phyloP scores from a whole-genome alignment of 2,329 filamentous ascomycete genomes.

The Cladorrhinum sp. region DNA sequence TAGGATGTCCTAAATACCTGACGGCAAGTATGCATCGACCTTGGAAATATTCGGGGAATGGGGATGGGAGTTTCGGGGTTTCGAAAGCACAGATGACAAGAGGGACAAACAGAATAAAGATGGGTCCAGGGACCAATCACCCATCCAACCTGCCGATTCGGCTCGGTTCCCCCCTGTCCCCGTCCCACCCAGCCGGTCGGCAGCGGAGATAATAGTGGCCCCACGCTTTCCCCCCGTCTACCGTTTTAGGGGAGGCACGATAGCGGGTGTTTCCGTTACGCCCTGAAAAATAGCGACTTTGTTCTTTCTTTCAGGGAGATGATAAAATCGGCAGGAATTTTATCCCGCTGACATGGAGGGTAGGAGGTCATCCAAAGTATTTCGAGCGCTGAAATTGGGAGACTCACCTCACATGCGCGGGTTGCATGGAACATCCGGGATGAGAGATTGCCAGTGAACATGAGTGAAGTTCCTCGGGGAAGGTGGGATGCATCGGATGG shows the following conservation, averaged over 20 bases:
- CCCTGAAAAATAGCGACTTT: not conserved
- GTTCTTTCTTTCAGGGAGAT: not conserved
- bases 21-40: not conserved
- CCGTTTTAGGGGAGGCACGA: not conserved
- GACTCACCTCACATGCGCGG: not conserved
- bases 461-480: not conserved
- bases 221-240: constrained; percentile 10
- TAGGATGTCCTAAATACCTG: too few species aligned
- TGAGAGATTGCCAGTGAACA: too few species aligned
- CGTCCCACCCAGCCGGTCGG: constrained; percentile 20
- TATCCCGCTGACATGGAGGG: constrained; percentile 11
- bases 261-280: constrained; percentile 17
- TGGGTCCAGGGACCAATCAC: not conserved
- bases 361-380: not conserved
- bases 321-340: constrained; percentile 11
- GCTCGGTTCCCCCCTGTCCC: constrained; percentile 16
- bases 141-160: not conserved
- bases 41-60: not conserved
- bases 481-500: not conserved
- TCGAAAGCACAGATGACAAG: not conserved
- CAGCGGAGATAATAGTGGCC: constrained; percentile 28
- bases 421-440: not conserved
- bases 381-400: not conserved
- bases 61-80: not conserved
- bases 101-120: not conserved